Evolutionary conservation across 1,284 basidiomycete species (phyloP).

Genomic region (Phlebopus sp.): DNA sequence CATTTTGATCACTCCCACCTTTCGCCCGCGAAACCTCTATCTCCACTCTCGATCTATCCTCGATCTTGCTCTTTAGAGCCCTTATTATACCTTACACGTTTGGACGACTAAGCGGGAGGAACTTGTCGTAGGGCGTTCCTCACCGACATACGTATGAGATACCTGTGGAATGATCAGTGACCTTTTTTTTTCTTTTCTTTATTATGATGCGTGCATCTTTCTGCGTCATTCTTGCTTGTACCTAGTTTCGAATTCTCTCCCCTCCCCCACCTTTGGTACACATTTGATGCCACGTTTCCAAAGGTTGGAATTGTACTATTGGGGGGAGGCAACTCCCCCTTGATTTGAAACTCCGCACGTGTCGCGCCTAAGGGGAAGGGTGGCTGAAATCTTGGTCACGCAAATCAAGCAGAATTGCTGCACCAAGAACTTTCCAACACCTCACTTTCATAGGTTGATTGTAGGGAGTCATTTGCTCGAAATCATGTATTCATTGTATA

Average conservation of each 20-base stretch:
- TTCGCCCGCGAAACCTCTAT: slow-evolving; percentile 7
- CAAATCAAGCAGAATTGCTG: too few relatives aligned
- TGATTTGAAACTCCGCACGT: too few relatives aligned
- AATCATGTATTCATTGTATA: too few relatives aligned
- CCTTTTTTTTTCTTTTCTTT: slow-evolving; percentile 7
- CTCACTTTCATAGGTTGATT: too few relatives aligned
- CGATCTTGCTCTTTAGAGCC: slow-evolving; percentile 11
- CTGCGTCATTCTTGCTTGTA: slow-evolving; percentile 4
- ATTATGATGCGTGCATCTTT: slow-evolving; percentile 17
- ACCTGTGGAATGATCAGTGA: slow-evolving; percentile 15
- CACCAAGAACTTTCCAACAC: too few relatives aligned
- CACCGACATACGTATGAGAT: slow-evolving; percentile 12
- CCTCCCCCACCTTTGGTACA: too few relatives aligned
- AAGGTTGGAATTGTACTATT: too few relatives aligned
- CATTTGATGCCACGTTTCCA: too few relatives aligned
- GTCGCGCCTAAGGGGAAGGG: too few relatives aligned
- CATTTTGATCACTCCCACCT: slow-evolving; percentile 5
- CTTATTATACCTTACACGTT: slow-evolving; percentile 28
- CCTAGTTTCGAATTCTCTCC: background rate
- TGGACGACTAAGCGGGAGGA: slow-evolving; percentile 24
- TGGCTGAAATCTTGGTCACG: too few relatives aligned
- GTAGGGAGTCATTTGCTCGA: too few relatives aligned
- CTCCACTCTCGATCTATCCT: slow-evolving; percentile 8
- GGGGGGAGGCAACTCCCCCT: too few relatives aligned
- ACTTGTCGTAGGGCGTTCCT: slow-evolving; percentile 21